Evolutionary conservation across 495 filamentous ascomycete species (phyloP).

Genomic region (Hyaloscypha hepaticicola): DNA sequence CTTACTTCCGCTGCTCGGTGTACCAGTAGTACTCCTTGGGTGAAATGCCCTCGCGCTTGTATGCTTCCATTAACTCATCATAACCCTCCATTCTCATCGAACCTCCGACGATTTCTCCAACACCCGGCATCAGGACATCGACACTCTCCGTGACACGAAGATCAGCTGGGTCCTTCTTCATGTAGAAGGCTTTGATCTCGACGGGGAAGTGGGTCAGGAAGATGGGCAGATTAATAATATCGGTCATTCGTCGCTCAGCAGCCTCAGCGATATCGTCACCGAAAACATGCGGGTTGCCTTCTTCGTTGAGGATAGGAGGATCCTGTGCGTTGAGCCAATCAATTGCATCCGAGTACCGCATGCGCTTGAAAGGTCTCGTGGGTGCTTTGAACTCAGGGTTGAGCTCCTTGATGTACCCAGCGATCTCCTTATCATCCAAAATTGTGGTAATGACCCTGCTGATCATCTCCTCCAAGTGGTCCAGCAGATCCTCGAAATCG

Average conservation of each 20-base stretch:
- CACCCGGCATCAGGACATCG: constrained; percentile 92
- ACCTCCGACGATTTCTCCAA: constrained; percentile 96
- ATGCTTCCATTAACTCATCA: constrained; percentile 88
- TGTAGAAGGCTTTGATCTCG: constrained; percentile 99
- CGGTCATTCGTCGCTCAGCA: constrained; percentile 95
- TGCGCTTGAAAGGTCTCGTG: constrained; percentile 84
- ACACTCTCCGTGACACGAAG: constrained; percentile 92
- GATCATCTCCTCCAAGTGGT: constrained; percentile 86
- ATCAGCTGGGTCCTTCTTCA: constrained; percentile 87
- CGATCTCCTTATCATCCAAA: constrained; percentile 68
- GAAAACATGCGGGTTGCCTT: constrained; percentile 83
- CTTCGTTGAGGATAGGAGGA: constrained; percentile 79
- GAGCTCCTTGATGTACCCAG: constrained; percentile 70
- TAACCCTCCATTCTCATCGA: constrained; percentile 95
- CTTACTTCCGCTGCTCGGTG: constrained; percentile 95
- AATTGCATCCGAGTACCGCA: constrained; percentile 94
- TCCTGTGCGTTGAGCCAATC: constrained; percentile 86
- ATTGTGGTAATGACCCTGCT: constrained; percentile 78
- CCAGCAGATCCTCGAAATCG: constrained; percentile 87
- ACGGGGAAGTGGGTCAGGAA: constrained; percentile 96
- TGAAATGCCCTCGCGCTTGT: constrained; percentile 82
- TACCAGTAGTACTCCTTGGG: constrained; percentile 97
- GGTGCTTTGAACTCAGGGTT: constrained; percentile 88
- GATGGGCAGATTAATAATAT: constrained; percentile 91
- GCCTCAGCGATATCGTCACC: constrained; percentile 99